phyloP scores from a whole-genome alignment of 306 rosid genomes.

The Rosa lucieae region DNA sequence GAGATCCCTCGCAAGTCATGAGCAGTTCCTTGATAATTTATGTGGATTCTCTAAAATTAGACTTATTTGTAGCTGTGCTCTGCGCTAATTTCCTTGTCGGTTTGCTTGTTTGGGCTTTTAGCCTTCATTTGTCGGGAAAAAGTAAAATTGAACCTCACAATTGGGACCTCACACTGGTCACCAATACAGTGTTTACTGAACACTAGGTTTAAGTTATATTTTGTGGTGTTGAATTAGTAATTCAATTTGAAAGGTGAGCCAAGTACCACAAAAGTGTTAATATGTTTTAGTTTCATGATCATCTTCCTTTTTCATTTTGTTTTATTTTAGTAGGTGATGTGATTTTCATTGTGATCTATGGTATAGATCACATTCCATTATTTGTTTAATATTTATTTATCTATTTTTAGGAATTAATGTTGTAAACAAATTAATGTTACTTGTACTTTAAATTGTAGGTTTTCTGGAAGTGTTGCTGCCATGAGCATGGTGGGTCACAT shows the following conservation, averaged over 20 bases:
- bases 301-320: background rate
- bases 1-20: background rate
- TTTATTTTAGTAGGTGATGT: background rate
- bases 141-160: background rate
- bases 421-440: slow-evolving; percentile 16
- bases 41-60: background rate
- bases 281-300: background rate
- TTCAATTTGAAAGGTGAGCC: background rate
- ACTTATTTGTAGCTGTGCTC: background rate
- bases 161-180: background rate
- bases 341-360: background rate
- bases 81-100: background rate
- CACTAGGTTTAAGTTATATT: background rate
- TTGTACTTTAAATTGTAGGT: slow-evolving; percentile 51
- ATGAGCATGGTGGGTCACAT: slow-evolving; percentile 98
- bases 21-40: background rate
- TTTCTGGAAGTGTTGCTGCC: slow-evolving; percentile 91
- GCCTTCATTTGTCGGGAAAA: background rate
- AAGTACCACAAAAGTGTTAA: background rate
- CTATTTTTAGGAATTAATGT: background rate
- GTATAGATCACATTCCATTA: background rate
- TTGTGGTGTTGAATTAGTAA: background rate
- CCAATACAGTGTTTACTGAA: background rate
- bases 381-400: background rate
- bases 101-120: too few species aligned